Base-by-base conservation (phyloP, 1,284 basidiomycete species). In the Coriolopsis trogii region DNA sequence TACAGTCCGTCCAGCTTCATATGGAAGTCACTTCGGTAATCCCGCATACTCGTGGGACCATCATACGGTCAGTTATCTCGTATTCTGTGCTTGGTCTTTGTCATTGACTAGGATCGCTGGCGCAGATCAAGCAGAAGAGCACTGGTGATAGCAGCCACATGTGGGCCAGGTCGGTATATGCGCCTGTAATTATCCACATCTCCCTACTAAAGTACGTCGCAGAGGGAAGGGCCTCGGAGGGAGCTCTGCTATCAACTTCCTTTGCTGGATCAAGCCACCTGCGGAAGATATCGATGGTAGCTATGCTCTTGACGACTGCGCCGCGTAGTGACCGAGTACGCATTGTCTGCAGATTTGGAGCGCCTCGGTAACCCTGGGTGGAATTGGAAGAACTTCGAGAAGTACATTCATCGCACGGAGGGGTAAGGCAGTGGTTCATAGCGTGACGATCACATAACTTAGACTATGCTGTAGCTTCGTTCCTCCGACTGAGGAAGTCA, bases 21-120 rank as follows among this genome's bases (percentile, higher is more conserved):
- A 59, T 39, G 67, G 60, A 9, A 56, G 45, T 30, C 67, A 68
- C 41, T 64, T 71, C 23, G 61, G 59, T 4, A 67, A 69, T 30
- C 31, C 48, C 6, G 39, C 49, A 7, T 69, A 67, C 28, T 40
- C 61, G 8, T 71, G 69, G 67, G 41, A 49, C n/a, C 63, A 65
- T 42, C 51, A 62, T 39, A 69, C 67, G 21, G 69, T 70, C 48
- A 7, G 59, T 43, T 13, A 16, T 21, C 6, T 36, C 23, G 16
- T 23, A 3, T 18, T 2, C 3, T 6, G n/a, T 1, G 13, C 6
- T 3, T 1, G 2, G 12, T 18, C 10, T 8, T 9, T 1, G 6
- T n/a, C 24, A n/a, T 39, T 39, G 25, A 46, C 28, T 47, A 34
- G 2, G 37, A 24, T 18, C 15, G n/a, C 1, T 4, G 6, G 20